Evolutionary conservation across 768 basidiomycete species (phyloP).

Genomic region (Galerina marginata): DNA sequence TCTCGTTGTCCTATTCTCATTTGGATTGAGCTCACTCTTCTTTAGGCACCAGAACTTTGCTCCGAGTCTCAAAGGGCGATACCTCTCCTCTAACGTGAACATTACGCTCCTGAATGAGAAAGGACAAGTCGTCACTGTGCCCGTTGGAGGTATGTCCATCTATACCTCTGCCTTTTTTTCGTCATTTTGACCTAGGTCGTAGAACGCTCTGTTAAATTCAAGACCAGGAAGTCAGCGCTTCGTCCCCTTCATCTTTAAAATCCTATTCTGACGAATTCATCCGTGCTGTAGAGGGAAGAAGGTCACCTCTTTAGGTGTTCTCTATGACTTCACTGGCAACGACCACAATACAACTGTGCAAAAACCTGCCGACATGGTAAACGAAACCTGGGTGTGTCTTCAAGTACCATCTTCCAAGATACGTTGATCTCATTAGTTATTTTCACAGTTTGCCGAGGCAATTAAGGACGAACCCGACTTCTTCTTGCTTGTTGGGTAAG

Average conservation of each 20-base stretch:
- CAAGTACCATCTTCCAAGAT: too few relatives aligned
- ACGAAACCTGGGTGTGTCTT: slow-evolving; percentile 70
- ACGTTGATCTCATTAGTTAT: neutral
- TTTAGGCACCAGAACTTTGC: slow-evolving; percentile 68
- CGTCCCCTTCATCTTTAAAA: neutral
- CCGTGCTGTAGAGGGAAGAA: slow-evolving; percentile 55
- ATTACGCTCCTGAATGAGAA: slow-evolving; percentile 65
- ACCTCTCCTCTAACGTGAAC: slow-evolving; percentile 86
- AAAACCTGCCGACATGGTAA: slow-evolving; percentile 73
- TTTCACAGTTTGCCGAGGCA: slow-evolving; percentile 69
- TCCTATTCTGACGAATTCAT: neutral
- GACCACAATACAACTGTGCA: slow-evolving; percentile 78
- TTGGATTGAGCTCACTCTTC: neutral
- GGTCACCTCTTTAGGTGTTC: slow-evolving; percentile 81
- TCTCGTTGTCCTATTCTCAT: neutral
- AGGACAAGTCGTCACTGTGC: slow-evolving; percentile 39
- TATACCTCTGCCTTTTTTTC: neutral
- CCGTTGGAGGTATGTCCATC: slow-evolving; percentile 41
- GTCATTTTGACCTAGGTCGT: neutral
- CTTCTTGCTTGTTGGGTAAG: slow-evolving; percentile 75
- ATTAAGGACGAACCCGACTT: slow-evolving; percentile 83
- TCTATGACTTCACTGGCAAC: slow-evolving; percentile 80
- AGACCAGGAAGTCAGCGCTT: slow-evolving; percentile 63
- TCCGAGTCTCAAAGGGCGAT: slow-evolving; percentile 69
- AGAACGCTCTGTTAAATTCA: slow-evolving; percentile 75